These are phyloP conservation scores for Ophiostoma montium DNA, from an alignment of 2,329 filamentous ascomycete species.

Conservation along the genomic window DNA sequence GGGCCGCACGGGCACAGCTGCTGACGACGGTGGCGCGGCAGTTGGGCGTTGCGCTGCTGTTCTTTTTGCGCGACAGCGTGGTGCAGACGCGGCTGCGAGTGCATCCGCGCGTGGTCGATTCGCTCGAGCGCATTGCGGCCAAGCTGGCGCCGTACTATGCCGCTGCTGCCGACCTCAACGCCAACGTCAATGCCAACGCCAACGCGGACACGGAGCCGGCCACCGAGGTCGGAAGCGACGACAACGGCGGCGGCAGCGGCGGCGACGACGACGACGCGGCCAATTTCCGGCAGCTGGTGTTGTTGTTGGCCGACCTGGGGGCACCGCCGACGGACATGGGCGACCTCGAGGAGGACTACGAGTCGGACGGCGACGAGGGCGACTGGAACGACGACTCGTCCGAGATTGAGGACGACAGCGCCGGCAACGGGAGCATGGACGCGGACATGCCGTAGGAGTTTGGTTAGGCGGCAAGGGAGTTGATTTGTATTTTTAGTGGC, in stretches of 20 bases:
- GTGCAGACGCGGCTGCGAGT: constrained; percentile 28
- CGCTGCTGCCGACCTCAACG: constrained; percentile 7
- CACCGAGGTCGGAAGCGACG: too few relatives aligned
- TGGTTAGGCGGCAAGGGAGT: too few relatives aligned
- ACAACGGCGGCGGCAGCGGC: background rate
- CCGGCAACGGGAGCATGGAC: background rate
- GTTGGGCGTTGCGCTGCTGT: constrained; percentile 31
- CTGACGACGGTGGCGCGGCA: constrained; percentile 23
- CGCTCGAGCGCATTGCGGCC: constrained; percentile 28
- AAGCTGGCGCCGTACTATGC: constrained; percentile 29
- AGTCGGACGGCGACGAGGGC: background rate
- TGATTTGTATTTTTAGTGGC: too few relatives aligned
- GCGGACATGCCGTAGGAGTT: background rate
- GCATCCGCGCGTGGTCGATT: constrained; percentile 26
- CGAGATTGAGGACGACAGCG: background rate
- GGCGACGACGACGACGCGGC: background rate
- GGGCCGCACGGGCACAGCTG: constrained; percentile 17
- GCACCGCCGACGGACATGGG: background rate
- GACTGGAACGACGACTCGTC: constrained; percentile 1
- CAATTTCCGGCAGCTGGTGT: constrained; percentile 10
- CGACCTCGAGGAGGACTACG: background rate
- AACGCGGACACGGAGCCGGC: too few relatives aligned
- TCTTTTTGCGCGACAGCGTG: constrained; percentile 32
- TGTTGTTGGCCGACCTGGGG: background rate
- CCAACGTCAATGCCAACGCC: constrained; percentile 14